A percentile compares a stretch with the other conserved stretches of the same genome.
phyloP scores from a whole-genome alignment of 75 land plant genomes.

The Pinus tabuliformis region DNA sequence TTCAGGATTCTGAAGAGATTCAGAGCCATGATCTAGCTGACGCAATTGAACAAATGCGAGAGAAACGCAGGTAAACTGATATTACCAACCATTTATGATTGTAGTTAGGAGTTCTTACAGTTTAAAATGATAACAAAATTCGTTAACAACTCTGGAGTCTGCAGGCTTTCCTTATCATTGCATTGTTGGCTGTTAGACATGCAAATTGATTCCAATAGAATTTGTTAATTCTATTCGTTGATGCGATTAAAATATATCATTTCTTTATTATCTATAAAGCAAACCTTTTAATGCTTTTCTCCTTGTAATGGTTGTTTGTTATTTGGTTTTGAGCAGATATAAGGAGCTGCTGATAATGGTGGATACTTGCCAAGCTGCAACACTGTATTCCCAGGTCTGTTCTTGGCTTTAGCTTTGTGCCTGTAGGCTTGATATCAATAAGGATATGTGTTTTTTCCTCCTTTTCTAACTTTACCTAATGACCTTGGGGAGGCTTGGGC shows the following conservation, averaged over 20 bases:
- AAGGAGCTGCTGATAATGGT: slow-evolving; percentile 98
- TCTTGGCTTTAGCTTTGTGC: slow-evolving; percentile 6
- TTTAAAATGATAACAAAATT: not conserved
- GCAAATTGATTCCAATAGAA: not conserved
- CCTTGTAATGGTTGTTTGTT: slow-evolving; percentile 3
- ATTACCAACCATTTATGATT: not conserved
- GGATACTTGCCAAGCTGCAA: slow-evolving; percentile 99
- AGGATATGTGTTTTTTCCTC: not conserved
- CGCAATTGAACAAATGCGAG: slow-evolving; percentile 97
- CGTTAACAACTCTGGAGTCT: not conserved
- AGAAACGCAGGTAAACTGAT: slow-evolving; percentile 64
- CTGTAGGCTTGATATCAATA: slow-evolving; percentile 6
- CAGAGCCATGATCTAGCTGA: slow-evolving; percentile 99
- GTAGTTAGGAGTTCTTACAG: not conserved
- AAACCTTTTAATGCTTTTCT: not conserved
- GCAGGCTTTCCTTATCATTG: not conserved
- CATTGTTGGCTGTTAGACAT: not conserved
- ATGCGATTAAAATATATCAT: not conserved
- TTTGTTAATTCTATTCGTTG: not conserved
- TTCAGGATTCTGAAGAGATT: slow-evolving; percentile 97
- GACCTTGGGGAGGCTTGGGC: not conserved
- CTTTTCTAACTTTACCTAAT: not conserved
- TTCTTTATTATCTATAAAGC: not conserved
- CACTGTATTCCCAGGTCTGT: slow-evolving; percentile 87
- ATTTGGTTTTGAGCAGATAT: slow-evolving; percentile 41